A percentile compares a stretch with the other conserved stretches of the same genome.
phyloP scores from a whole-genome alignment of 495 filamentous ascomycete species.

The Neurospora pannonica region DNA sequence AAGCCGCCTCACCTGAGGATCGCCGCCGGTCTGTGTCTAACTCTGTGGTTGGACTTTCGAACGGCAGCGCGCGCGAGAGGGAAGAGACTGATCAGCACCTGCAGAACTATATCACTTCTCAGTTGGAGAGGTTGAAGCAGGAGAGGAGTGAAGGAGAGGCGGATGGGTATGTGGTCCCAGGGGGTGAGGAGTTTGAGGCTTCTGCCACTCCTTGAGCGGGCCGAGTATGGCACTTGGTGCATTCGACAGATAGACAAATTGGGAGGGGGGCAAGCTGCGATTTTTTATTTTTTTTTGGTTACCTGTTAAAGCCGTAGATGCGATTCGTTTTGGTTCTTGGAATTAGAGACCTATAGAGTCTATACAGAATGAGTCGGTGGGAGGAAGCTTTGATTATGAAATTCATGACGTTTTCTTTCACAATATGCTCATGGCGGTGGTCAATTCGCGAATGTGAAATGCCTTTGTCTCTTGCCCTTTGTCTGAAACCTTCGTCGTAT shows the following conservation, averaged over 20 bases:
- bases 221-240: background rate
- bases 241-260: background rate
- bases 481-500: background rate
- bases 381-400: background rate
- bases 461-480: background rate
- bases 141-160: constrained; percentile 19
- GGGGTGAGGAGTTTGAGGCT: constrained; percentile 43
- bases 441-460: background rate
- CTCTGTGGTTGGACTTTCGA: constrained; percentile 8
- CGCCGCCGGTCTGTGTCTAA: constrained; percentile 18
- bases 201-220: constrained; percentile 18
- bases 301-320: background rate
- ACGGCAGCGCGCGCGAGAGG: constrained; percentile 20
- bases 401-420: background rate
- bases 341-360: background rate
- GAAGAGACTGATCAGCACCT: constrained; percentile 55
- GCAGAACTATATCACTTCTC: constrained; percentile 59
- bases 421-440: background rate
- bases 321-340: background rate
- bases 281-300: background rate
- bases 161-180: constrained; percentile 18
- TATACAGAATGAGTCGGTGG: background rate
- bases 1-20: constrained; percentile 21
- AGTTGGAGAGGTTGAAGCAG: constrained; percentile 51
- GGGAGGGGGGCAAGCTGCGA: background rate